Conservation (phyloP, 306 rosid genomes). For the Dalbergia cultrata region DNA sequence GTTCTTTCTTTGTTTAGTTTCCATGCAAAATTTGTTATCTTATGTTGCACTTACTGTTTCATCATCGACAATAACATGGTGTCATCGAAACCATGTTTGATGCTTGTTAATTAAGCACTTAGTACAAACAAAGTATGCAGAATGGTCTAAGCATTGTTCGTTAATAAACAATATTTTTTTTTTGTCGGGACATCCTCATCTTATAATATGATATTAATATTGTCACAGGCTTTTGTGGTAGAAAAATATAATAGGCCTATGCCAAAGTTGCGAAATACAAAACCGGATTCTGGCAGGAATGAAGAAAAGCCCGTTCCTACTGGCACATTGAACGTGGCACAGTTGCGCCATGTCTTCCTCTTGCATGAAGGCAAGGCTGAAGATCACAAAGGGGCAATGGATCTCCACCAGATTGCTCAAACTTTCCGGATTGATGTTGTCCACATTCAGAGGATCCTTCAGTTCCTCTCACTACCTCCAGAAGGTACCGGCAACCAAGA, state of each 20-base stretch:
- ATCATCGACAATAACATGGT: neutral
- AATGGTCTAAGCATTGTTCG: neutral
- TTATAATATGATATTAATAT: slow-evolving; percentile 4
- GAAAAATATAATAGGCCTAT: slow-evolving; percentile 76
- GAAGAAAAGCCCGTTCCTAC: slow-evolving; percentile 74
- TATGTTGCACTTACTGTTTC: neutral
- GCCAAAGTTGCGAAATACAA: slow-evolving; percentile 82
- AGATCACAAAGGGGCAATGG: slow-evolving; percentile 81
- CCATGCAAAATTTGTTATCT: neutral
- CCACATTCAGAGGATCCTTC: slow-evolving; percentile 69
- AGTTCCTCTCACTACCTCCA: slow-evolving; percentile 80
- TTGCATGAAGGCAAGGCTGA: slow-evolving; percentile 86
- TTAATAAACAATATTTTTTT: neutral
- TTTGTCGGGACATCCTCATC: slow-evolving; percentile 1
- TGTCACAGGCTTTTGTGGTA: slow-evolving; percentile 78
- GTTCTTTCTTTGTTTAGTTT: neutral
- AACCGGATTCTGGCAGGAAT: slow-evolving; percentile 64
- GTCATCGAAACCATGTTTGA: too few species aligned
- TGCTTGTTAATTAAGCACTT: neutral
- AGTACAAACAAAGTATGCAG: neutral
- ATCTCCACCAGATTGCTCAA: slow-evolving; percentile 69
- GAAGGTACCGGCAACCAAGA: slow-evolving; percentile 60
- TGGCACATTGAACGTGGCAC: slow-evolving; percentile 83
- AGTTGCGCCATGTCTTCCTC: slow-evolving; percentile 79
- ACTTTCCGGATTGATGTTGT: slow-evolving; percentile 59